Base-by-base conservation (phyloP, 2,329 filamentous ascomycete species). In the Tympanopsis confertula region DNA sequence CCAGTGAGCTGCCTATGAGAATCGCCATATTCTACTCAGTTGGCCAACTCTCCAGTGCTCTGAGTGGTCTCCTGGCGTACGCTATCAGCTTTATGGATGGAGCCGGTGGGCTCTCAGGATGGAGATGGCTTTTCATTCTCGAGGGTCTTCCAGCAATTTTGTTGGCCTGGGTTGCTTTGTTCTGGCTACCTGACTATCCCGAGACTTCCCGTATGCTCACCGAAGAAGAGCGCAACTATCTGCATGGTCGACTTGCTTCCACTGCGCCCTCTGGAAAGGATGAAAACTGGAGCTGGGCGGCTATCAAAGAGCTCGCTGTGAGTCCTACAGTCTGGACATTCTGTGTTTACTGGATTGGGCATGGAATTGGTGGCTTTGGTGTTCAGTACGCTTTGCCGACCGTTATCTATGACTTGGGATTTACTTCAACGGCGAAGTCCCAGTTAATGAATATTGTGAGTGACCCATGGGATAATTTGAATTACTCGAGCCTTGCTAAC, bases 121-220 rank as follows among this genome's bases (percentile, higher is more conserved):
- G 78, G 78, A 58, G 78, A 35, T 82, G 77, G 78, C 76, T 81
- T 42, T 63, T 82, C 52, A 69, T 74, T 38, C 51, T 75, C 29
- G 58, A 66, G 49, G 78, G 78, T 1, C 54, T 78, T 2, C 71
- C 69, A 0, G 68, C 69, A 1, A 59, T 79, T 15, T 24, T 77
- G 3, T 52, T 75, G 1, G 78, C 74, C 0, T 49, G 75, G 2
- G 51, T 59, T 0, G 66, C 68, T 3, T 75, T 65, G 54, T 78
- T 71, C 36, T 49, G 71, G 19, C 56, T 83, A 0, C 70, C 77
- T 3, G 71, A 82, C 49, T 63, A 63, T 7, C 74, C 75, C 0
- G 66, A 71, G 35, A 73, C 67, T 0, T 75, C 78, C 1, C 66
- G 64, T 40, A 79, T 73, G 48, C 63, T 82, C 2, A 63, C 55